These are phyloP conservation scores for Panicum miliaceum DNA, from an alignment of 176 grass and related monocot genomes.

Conservation along the genomic window DNA sequence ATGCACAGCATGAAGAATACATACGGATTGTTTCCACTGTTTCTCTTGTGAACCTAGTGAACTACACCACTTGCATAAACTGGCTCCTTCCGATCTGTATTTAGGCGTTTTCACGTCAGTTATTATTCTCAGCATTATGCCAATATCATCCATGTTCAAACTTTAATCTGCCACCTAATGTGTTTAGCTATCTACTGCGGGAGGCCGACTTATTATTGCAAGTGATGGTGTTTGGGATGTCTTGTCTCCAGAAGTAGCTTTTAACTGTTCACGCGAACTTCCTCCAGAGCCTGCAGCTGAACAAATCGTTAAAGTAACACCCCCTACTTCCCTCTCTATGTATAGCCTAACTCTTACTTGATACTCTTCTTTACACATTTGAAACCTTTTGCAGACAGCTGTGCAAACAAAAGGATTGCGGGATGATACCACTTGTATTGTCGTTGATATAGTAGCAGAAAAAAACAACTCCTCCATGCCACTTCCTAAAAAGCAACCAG, in stretches of 20 bases:
- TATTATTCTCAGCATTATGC: slow-evolving; percentile 24
- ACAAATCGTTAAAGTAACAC: slow-evolving; percentile 87
- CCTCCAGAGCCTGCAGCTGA: slow-evolving; percentile 67
- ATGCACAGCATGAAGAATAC: not conserved
- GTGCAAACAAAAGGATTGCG: slow-evolving; percentile 86
- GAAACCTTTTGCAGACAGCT: slow-evolving; percentile 70
- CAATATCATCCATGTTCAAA: slow-evolving; percentile 28
- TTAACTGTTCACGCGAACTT: slow-evolving; percentile 69
- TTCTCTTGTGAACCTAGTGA: not conserved
- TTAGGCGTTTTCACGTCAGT: slow-evolving; percentile 24
- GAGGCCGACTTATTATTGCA: slow-evolving; percentile 84
- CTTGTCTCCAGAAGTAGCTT: slow-evolving; percentile 68
- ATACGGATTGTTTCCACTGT: slow-evolving; percentile 15
- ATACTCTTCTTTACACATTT: slow-evolving; percentile 33
- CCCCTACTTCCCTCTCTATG: not conserved
- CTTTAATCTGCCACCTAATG: slow-evolving; percentile 30
- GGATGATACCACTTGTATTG: slow-evolving; percentile 95
- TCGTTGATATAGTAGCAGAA: slow-evolving; percentile 82
- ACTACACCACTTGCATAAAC: not conserved
- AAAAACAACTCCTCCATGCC: slow-evolving; percentile 52
- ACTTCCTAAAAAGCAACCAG: slow-evolving; percentile 72
- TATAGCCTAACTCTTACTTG: slow-evolving; percentile 9
- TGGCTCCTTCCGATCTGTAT: not conserved
- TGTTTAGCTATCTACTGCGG: slow-evolving; percentile 74
- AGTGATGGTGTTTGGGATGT: slow-evolving; percentile 99